Base-by-base conservation (phyloP, 225 moss, liverwort and hornwort species). In the Straminergon stramineum region DNA sequence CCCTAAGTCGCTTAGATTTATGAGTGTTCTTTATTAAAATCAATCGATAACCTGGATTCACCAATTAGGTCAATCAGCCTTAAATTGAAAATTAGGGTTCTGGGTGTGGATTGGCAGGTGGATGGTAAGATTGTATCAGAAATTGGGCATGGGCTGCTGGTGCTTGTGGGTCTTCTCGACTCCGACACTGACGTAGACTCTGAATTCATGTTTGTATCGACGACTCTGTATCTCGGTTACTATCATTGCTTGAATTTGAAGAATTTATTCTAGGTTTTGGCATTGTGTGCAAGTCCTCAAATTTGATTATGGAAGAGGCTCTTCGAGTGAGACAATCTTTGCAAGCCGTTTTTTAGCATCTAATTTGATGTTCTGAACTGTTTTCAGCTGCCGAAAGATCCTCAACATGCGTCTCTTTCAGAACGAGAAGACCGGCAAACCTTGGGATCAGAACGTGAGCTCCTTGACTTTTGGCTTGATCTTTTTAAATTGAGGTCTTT, bases 131-230 rank as follows among this genome's bases (percentile, higher is more conserved):
- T 83, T 58, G 94, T 96, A 69, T 96, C 97, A 30, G 93, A 95
- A 82, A 96, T 97, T 30, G 94, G 96, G 84, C 94, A 94, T 70
- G 97, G 97, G 45, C 86, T 96, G 89, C 89, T 97, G 93, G 96
- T 97, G 91, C 89, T 97, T 41, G 96, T 97, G 73, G 97, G 96
- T 70, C 93, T 97, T 89, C 96, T 94, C 53, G 96, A 97, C 61
- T 92, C 92, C 86, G 96, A 97, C 85, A 93, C 92, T 51, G 95
- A 96, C 68, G 90, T 89, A 74, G 96, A 97, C 91, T 94, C 96
- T 52, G 96, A 97, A 86, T 96, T 94, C 92, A 97, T 97, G 97
- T 96, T 81, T 64, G 92, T 89, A 55, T 48, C 57, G 45, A 69
- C 82, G 87, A 60, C 71, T 80, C 45, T 58, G 70, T 81, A 84